These are phyloP conservation scores for Pseudogymnoascus sp. DNA, from an alignment of 2,329 filamentous ascomycete genomes.

Conservation along the genomic window DNA sequence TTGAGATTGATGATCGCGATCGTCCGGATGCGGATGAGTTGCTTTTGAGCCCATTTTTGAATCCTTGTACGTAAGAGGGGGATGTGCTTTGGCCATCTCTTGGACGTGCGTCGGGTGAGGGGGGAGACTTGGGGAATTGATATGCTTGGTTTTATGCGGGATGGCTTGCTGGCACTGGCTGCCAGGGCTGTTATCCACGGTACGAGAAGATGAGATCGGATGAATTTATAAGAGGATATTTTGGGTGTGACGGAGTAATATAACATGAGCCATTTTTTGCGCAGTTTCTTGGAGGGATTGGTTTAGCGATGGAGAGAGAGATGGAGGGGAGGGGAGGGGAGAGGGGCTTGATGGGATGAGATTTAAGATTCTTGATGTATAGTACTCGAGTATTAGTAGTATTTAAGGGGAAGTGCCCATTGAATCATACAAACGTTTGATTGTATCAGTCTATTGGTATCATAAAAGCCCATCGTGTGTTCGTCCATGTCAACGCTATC, in stretches of 20 bases:
- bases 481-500: too few relatives aligned
- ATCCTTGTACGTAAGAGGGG: slow-evolving; percentile 35
- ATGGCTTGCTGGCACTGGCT: slow-evolving; percentile 7
- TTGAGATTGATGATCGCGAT: slow-evolving; percentile 91
- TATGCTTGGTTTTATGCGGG: background rate
- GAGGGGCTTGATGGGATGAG: background rate
- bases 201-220: background rate
- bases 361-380: slow-evolving; percentile 1
- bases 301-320: background rate
- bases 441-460: background rate
- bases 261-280: slow-evolving; percentile 5
- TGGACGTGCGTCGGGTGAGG: background rate
- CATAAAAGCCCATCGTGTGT: too few relatives aligned
- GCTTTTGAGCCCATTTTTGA: slow-evolving; percentile 74
- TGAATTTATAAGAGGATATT: background rate
- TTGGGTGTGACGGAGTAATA: slow-evolving; percentile 9
- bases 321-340: background rate
- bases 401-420: background rate
- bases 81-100: background rate
- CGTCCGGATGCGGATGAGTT: slow-evolving; percentile 88
- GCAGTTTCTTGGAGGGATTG: background rate
- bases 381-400: slow-evolving; percentile 7
- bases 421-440: background rate
- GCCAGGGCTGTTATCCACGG: background rate
- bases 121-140: background rate